These are phyloP conservation scores for Rachicladosporium sp. DNA, from an alignment of 2,329 filamentous ascomycete genomes.

Conservation along the genomic window DNA sequence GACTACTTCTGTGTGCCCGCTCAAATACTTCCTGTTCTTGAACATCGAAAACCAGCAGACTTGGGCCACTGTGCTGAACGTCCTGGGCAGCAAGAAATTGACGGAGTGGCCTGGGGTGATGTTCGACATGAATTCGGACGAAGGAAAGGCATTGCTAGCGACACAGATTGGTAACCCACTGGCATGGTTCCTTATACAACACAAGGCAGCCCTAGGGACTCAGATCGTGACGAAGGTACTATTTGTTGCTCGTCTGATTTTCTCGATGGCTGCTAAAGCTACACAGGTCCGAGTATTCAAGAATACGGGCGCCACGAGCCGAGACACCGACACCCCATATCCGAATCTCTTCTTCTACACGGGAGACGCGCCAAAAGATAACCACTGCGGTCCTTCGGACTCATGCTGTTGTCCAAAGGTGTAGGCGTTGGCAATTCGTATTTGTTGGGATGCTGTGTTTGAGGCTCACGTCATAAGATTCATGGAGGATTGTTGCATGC, in stretches of 20 bases:
- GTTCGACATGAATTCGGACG: background rate
- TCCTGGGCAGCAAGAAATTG: conserved; percentile 3
- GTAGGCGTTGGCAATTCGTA: no score
- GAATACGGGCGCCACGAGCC: conserved; percentile 2
- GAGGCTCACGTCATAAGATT: no score
- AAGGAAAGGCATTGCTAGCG: conserved; percentile 2
- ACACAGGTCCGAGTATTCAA: conserved; percentile 2
- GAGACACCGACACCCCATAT: conserved; percentile 3
- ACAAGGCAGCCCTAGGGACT: conserved; percentile 1
- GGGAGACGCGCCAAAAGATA: conserved; percentile 1
- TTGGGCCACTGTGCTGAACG: conserved; percentile 1
- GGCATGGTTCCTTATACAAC: conserved; percentile 6
- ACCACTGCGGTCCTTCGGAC: conserved; percentile 1
- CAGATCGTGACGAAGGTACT: conserved; percentile 3
- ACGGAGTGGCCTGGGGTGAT: conserved; percentile 1
- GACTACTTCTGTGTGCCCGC: background rate
- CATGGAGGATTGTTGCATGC: no score
- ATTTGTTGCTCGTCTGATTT: background rate
- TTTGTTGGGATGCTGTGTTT: no score
- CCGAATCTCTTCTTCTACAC: conserved; percentile 4
- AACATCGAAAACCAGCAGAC: conserved; percentile 2
- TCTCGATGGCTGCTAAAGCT: background rate
- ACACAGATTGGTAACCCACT: conserved; percentile 2
- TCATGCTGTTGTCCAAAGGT: conserved; percentile 2
- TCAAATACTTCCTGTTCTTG: conserved; percentile 3